Evolutionary conservation across 441 rosid species (phyloP), one percentile per base, ranked within the genome.

Genomic region (Pelargonium myrrhifolium): DNA sequence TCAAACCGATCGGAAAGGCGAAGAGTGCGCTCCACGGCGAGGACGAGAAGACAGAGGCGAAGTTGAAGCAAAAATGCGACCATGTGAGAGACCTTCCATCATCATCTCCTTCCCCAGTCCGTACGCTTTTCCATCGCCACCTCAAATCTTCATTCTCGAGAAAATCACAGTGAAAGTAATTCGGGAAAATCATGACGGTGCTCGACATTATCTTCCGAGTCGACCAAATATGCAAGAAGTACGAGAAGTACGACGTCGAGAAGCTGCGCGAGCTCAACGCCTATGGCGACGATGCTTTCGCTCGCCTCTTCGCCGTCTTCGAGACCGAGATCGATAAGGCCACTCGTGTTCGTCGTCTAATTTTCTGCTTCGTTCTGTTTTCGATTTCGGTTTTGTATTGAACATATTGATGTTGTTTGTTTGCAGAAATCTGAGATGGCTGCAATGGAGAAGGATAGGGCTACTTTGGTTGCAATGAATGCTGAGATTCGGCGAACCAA

Each of bases 241-340:
- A 39, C 68, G 58, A 49, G 12, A 15, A 22, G 56, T 47, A 47
- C 55, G 55, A 47, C 17, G 15, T 47, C 55, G 55, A 47, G 55
- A 47, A 47, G 15, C 55, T 1, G 18, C 15, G 15, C 55, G 55
- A 47, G 55, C 18, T 12, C 15, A 47, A 47, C 15, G 55, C 55
- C 55, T 47, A 47, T 17, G 55, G 17, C 55, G 55, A 47, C 55
- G 55, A 47, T 6, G 55, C 55, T 17, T 47, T 47, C 55, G 15
- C 55, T 47, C 55, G 55, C 55, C 55, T 47, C 55, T 47, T 12
- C 55, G 18, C 17, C 55, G 15, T 47, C 17, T 47, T 47, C 55
- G 17, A 47, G 58, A 24, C 55, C 55, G 55, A 47, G 15, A 47
- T 47, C 55, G 55, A 47, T n/a, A 47, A 47, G 15, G 55, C 55